Evolutionary conservation across 2,329 filamentous ascomycete genomes (phyloP).

Genomic region (Cladosporium sp.): DNA sequence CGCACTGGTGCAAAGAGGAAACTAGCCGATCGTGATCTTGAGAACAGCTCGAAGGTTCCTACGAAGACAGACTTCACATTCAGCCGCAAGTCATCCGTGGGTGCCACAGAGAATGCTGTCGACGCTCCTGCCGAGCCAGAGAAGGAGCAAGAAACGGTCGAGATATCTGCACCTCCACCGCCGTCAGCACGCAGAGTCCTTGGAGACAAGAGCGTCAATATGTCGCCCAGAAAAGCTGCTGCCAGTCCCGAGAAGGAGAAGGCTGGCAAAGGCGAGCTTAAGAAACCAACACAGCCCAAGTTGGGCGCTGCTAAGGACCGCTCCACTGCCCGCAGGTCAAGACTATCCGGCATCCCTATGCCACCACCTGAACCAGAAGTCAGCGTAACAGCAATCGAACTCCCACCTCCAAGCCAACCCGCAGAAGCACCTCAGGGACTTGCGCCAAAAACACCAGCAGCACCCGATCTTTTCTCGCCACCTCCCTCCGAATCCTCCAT

Average conservation of each 20-base stretch:
- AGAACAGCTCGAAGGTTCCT: constrained; percentile 33
- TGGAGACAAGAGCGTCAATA: constrained; percentile 38
- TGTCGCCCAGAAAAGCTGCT: constrained; percentile 29
- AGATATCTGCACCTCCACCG: background rate
- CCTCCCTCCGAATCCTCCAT: constrained; percentile 40
- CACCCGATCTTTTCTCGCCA: constrained; percentile 40
- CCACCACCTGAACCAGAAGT: constrained; percentile 19
- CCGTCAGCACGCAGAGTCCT: constrained; percentile 30
- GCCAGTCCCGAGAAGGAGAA: constrained; percentile 11
- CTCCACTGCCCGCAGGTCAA: constrained; percentile 26
- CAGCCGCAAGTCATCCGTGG: constrained; percentile 33
- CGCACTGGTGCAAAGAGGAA: constrained; percentile 55
- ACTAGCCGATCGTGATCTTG: constrained; percentile 50
- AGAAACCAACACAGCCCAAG: constrained; percentile 18
- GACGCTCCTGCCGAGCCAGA: constrained; percentile 8
- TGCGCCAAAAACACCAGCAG: constrained; percentile 27
- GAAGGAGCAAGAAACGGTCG: background rate
- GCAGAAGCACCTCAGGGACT: constrained; percentile 8
- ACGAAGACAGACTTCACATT: constrained; percentile 44
- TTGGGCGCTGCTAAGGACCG: constrained; percentile 15
- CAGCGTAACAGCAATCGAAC: constrained; percentile 19
- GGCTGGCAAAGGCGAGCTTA: constrained; percentile 14
- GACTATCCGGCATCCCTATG: constrained; percentile 20
- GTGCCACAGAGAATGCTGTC: background rate
- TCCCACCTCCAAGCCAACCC: constrained; percentile 17